Evolutionary conservation across 169 alveolate genomes (phyloP), one percentile per base, ranked within the genome.

Genomic region (Plasmodium berghei): DNA sequence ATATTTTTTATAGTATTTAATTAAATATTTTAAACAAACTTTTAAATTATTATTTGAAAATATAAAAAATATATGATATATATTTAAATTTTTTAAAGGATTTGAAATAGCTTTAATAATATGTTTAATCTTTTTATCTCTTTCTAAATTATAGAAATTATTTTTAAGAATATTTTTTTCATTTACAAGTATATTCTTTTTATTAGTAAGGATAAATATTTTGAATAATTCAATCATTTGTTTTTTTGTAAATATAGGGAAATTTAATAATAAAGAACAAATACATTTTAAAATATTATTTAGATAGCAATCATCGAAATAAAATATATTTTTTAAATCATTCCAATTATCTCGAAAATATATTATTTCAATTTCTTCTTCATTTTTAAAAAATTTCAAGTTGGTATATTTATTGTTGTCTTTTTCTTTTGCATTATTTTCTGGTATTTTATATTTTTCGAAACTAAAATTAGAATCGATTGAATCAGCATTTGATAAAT

Each of bases 1-100:
- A 20, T n/a, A 24, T 10, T 26, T 77, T 26, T 52, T 62, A 63
- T 63, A 63, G 58, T 77, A 77, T 10, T 70, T 77, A 22, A 46
- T 24, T 63, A 77, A 16, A 77, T 77, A 46, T 55, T 77, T 52
- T 48, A 77, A 42, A 14, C 89, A 77, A 62, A 48, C 45, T 63
- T 77, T 70, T 14, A 77, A 12, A 58, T 77, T 26, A 20, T 77
- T 77, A 77, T 77, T 77, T 63, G 89, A 77, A 64, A 77, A 77
- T 0, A 77, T 77, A 77, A 77, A 77, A 77, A 77, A 77, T 63
- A 77, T 22, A 69, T 77, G 89, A 64, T 77, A 63, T 20, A 63
- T 26, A 46, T 64, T 49, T 77, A 77, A 55, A 22, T 64, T 77
- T 59, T 64, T 77, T 69, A 77, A 77, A 12, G 89, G 89, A 24